Conservation (phyloP, 2,329 filamentous ascomycete genomes). For the Pezicula neosporulosa region DNA sequence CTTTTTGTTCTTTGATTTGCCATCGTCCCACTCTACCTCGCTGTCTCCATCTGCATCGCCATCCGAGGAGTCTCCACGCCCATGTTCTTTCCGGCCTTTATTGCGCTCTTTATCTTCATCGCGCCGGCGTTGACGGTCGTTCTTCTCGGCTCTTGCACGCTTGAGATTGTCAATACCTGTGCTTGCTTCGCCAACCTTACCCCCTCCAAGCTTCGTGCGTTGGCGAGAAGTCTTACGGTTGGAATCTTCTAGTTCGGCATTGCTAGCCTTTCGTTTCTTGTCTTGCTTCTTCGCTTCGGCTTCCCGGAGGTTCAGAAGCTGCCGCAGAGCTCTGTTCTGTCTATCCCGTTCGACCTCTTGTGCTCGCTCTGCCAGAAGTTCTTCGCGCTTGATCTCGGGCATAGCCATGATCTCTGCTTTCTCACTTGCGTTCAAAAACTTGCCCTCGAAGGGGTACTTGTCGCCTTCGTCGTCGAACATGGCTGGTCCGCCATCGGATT, state of each 20-base stretch:
- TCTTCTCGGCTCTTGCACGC: conserved; percentile 60
- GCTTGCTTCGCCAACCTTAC: conserved; percentile 65
- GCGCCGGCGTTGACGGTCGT: conserved; percentile 59
- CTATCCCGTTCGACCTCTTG: conserved; percentile 77
- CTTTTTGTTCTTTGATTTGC: conserved; percentile 43
- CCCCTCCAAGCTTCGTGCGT: conserved; percentile 62
- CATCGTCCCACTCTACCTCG: conserved; percentile 73
- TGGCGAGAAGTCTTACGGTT: conserved; percentile 72
- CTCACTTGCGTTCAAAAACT: conserved; percentile 71
- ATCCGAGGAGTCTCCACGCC: conserved; percentile 52
- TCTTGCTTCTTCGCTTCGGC: conserved; percentile 52
- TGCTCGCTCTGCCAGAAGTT: conserved; percentile 82
- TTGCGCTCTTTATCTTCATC: conserved; percentile 58
- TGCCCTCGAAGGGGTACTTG: conserved; percentile 83
- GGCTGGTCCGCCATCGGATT: conserved; percentile 55
- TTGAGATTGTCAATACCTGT: conserved; percentile 70
- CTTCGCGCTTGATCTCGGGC: conserved; percentile 87
- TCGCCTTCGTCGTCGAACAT: conserved; percentile 51
- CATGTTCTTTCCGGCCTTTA: conserved; percentile 40
- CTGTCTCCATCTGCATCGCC: conserved; percentile 68
- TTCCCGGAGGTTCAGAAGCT: conserved; percentile 66
- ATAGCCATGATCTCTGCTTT: conserved; percentile 78
- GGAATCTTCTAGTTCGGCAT: conserved; percentile 74
- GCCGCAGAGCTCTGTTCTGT: conserved; percentile 78
- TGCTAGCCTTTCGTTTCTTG: conserved; percentile 75